Evolutionary conservation across 208 protist genomes (phyloP).

Genomic region (Polymyxa betae): DNA sequence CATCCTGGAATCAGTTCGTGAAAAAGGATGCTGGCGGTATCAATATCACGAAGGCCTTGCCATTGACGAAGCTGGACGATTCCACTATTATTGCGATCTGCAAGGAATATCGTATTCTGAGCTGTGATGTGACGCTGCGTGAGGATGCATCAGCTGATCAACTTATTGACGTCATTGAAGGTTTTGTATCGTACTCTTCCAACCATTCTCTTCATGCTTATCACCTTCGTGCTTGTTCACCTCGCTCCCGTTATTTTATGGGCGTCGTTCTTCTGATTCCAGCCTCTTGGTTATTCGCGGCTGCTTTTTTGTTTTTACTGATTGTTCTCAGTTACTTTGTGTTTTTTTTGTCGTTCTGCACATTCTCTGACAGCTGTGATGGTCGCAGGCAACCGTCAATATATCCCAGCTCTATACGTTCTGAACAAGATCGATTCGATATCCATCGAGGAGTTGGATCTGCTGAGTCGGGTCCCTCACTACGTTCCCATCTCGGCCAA

Average conservation of each 20-base stretch:
- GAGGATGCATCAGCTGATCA: slow-evolving; percentile 36
- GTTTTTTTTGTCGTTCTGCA: not conserved
- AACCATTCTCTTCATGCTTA: no score
- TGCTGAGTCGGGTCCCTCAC: slow-evolving; percentile 62
- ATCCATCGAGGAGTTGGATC: slow-evolving; percentile 65
- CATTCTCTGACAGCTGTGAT: not conserved
- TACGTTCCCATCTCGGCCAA: slow-evolving; percentile 64
- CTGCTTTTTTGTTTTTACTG: not conserved
- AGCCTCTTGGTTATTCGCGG: not conserved
- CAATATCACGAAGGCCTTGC: slow-evolving; percentile 3
- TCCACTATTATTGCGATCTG: slow-evolving; percentile 39
- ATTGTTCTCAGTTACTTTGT: not conserved
- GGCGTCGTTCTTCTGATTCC: not conserved
- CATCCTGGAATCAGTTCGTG: slow-evolving; percentile 39
- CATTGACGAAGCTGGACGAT: slow-evolving; percentile 51
- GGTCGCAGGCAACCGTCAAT: slow-evolving; percentile 25
- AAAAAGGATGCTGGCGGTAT: slow-evolving; percentile 49
- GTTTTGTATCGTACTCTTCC: no score
- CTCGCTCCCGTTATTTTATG: no score
- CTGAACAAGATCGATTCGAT: slow-evolving; percentile 57
- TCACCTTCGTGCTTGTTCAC: no score
- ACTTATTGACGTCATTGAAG: slow-evolving; percentile 58
- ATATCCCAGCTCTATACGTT: slow-evolving; percentile 43
- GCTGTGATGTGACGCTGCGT: slow-evolving; percentile 27
- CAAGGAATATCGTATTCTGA: slow-evolving; percentile 49